Evolutionary conservation across 148 eudicot genomes (phyloP), one percentile per base, ranked within the genome.

Genomic region (Rhododendron williamsianum): DNA sequence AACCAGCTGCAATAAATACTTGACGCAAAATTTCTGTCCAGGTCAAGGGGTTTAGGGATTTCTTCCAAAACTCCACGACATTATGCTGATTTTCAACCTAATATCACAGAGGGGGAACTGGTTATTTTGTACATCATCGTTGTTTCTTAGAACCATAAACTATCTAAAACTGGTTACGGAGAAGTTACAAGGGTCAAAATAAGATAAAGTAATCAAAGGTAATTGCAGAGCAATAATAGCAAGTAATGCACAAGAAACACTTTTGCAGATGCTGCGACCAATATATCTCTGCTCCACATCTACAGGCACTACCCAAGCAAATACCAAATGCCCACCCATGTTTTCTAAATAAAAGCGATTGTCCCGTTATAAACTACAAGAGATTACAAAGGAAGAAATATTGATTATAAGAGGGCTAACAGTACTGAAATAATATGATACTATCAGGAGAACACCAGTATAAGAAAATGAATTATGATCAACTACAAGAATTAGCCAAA

Each of bases 11-110:
- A 89, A 92, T 87, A 87, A 93, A 86, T 79, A 97, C 92, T 91
- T 97, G 96, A 35, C 95, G 89, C 82, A 97, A 82, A 87, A 97
- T 91, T 87, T 97, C 99, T 81, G 91, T 88, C 98, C 99, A 97
- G 78, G 99, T 94, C 88, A 95, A 87, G 36, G 95, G 88, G 84
- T 94, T 97, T 86, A 97, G 81, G 36, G 91, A 88, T 84, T 90
- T 91, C 89, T 89, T 92, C 98, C 98, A 97, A 56, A 88, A 87
- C 82, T 88, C 87, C 77, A 93, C 82, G 72, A 89, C 85, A 88
- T 81, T 84, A 36, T 89, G 89, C 86, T 88, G 89, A 38, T 85
- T 82, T 88, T 91, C 91, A 86, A 92, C 91, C 99, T 97, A 87
- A 30, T 81, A 90, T 60, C 73, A 83, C n/a, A 23, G n/a, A 85